Conservation (phyloP, 1,284 basidiomycete genomes). For the Singerocomus rubriflavus region DNA sequence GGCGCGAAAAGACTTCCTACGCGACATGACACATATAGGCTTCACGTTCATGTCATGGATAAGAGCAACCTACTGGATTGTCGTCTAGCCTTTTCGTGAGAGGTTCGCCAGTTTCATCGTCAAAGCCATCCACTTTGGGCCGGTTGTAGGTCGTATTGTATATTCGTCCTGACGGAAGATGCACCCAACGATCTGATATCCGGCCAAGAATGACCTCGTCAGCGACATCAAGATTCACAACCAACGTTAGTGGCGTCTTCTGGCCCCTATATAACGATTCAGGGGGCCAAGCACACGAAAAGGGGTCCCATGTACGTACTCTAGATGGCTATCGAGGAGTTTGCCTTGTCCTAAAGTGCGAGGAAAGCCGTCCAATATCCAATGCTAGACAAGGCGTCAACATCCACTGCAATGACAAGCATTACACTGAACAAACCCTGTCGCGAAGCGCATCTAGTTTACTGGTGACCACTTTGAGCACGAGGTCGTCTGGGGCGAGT, state of each 20-base stretch:
- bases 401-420: background rate
- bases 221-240: slow-evolving; percentile 90
- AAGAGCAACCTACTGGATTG: slow-evolving; percentile 65
- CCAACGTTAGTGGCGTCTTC: slow-evolving; percentile 70
- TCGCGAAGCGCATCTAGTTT: slow-evolving; percentile 67
- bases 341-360: slow-evolving; percentile 88
- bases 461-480: slow-evolving; percentile 70
- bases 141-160: slow-evolving; percentile 93
- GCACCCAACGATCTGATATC: slow-evolving; percentile 93
- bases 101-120: slow-evolving; percentile 92
- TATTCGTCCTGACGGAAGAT: slow-evolving; percentile 88
- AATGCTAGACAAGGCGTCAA: slow-evolving; percentile 50
- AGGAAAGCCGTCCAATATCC: slow-evolving; percentile 97
- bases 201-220: slow-evolving; percentile 87
- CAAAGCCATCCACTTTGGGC: slow-evolving; percentile 81
- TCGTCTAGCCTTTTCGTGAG: slow-evolving; percentile 91
- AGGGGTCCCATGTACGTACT: slow-evolving; percentile 40
- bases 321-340: slow-evolving; percentile 75
- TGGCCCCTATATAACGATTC: slow-evolving; percentile 42
- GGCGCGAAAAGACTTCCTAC: slow-evolving; percentile 81
- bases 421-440: slow-evolving; percentile 44
- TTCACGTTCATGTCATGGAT: background rate
- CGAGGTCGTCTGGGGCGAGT: slow-evolving; percentile 74
- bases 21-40: slow-evolving; percentile 4
- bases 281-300: background rate